phyloP scores from a whole-genome alignment of 1,284 basidiomycete genomes.

The Serendipita sp. region DNA sequence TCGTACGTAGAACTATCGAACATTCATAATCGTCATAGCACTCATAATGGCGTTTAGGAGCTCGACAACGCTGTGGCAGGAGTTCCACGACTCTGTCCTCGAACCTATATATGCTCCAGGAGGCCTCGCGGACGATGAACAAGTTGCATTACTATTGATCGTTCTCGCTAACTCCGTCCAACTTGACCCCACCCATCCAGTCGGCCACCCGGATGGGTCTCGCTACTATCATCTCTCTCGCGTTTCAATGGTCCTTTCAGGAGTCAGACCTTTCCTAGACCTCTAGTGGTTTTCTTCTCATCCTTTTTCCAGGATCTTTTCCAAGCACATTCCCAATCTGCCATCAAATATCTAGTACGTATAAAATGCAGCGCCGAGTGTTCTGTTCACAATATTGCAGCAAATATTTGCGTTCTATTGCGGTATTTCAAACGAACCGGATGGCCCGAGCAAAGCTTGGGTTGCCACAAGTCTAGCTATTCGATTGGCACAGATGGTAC shows the following conservation, averaged over 20 bases:
- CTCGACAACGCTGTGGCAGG: neutral
- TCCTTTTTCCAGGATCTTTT: neutral
- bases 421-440: neutral
- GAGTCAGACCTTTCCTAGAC: neutral
- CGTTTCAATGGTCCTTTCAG: neutral
- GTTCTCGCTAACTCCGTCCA: neutral
- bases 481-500: neutral
- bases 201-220: neutral
- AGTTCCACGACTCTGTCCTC: neutral
- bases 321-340: neutral
- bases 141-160: neutral
- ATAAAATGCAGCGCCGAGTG: neutral
- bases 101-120: neutral
- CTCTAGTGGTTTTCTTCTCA: neutral
- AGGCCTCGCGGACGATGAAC: neutral
- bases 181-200: neutral
- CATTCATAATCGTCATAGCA: neutral
- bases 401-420: neutral
- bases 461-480: constrained; percentile 1
- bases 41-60: neutral
- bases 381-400: neutral
- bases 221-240: constrained; percentile 2
- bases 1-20: neutral
- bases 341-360: neutral
- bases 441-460: neutral